Base-by-base conservation (phyloP, 2,329 filamentous ascomycete genomes). In the Hymenoscyphus fraxineus region DNA sequence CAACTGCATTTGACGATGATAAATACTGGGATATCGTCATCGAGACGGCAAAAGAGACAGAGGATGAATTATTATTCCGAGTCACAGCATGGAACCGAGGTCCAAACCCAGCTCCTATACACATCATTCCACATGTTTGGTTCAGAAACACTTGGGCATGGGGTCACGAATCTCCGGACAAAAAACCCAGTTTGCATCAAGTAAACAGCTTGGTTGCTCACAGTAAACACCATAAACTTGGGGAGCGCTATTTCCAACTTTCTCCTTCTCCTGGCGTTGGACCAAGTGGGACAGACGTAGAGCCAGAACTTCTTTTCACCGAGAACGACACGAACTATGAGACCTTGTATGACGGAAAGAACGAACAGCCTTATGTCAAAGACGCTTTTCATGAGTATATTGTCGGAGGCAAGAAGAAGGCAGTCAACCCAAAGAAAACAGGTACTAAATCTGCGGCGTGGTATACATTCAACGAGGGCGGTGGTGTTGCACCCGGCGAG, bases 101-200 rank as follows among this genome's bases (percentile, higher is more conserved):
- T 16, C 91, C 92, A 6, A 92, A 97, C 61, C 87, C 92, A 15
- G 94, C 95, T 15, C 93, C 93, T 27, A 81, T 98, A 62, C 95
- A 98, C 77, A 97, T 98, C 73, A 81, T 97, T 55, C 94, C 94
- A 9, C 95, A 98, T 66, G 87, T 97, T 61, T 97, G 93, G 92
- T 98, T 97, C 81, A 88, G 94, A 69, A 98, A 98, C 77, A 97
- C 93, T 2, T 98, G 95, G 95, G 86, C 90, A 47, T 98, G 94
- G 94, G 94, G 93, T 27, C 85, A 90, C 68, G 91, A 97, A 73
- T 76, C 86, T 12, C 80, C 83, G 38, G 85, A 90, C 60, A 88
- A 88, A 76, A 97, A 96, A 78, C 95, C 94, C 0, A 86, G 82
- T n/a, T 90, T 97, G 67, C 81, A 83, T 60, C 83, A 87, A 68